phyloP scores from a whole-genome alignment of 805 yeast species.

The Kluyveromyces starmeri region DNA sequence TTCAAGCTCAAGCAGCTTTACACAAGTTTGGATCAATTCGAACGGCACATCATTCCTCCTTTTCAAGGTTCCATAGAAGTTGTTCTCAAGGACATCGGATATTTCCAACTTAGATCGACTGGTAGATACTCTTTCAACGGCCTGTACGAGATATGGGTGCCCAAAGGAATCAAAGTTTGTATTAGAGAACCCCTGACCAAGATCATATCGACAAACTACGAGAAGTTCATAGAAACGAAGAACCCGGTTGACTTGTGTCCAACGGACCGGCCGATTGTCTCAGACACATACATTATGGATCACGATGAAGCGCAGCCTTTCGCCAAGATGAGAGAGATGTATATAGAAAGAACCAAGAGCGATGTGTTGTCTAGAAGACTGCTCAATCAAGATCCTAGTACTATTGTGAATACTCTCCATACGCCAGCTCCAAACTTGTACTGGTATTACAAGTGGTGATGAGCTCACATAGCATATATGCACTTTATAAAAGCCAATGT shows the following conservation, averaged over 20 bases:
- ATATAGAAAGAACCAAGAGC: constrained; percentile 18
- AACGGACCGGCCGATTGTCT: constrained; percentile 18
- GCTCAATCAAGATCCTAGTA: constrained; percentile 13
- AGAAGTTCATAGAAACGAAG: constrained; percentile 31
- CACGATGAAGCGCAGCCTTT: constrained; percentile 16
- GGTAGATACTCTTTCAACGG: constrained; percentile 34
- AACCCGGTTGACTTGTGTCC: constrained; percentile 20
- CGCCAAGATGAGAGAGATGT: constrained; percentile 21
- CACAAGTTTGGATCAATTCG: constrained; percentile 22
- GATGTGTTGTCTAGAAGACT: constrained; percentile 17
- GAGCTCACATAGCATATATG: no score
- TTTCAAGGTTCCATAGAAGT: constrained; percentile 59
- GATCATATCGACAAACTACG: constrained; percentile 16
- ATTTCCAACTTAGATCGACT: constrained; percentile 50
- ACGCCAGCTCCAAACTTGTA: constrained; percentile 20
- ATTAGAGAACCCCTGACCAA: constrained; percentile 43
- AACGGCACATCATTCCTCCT: constrained; percentile 55
- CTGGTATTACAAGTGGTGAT: constrained; percentile 28
- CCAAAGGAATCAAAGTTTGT: constrained; percentile 44
- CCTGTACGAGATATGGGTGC: constrained; percentile 43
- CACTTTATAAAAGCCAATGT: no score
- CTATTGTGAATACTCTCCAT: constrained; percentile 11
- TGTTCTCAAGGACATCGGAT: constrained; percentile 59
- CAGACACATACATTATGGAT: constrained; percentile 23
- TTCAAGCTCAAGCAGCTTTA: constrained; percentile 16